Evolutionary conservation across 495 filamentous ascomycete genomes (phyloP), one percentile per base, ranked within the genome.

Genomic region (Extremus antarcticus): DNA sequence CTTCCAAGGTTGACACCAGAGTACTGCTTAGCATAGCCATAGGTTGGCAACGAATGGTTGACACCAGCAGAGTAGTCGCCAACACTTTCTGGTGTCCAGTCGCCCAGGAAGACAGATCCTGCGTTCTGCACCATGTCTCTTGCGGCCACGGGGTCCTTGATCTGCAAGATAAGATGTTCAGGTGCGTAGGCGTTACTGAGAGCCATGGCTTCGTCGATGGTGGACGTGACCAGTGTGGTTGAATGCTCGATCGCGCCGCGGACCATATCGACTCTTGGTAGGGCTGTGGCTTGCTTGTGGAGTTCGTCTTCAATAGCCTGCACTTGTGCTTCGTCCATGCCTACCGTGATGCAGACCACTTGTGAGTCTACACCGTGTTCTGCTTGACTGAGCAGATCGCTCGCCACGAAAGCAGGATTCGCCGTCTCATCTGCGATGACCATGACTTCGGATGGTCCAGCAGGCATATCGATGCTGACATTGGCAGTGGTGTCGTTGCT

Each of bases 401-500:
- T 89, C 1, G 91, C 92, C 19, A 98, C 92, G 63, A 98, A 98
- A 0, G 88, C 89, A 2, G 92, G 94, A 65, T 91, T 94, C 25
- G 92, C 84, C 46, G 79, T 73, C 68, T 82, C 80, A 73, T 98
- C 92, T n/a, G 92, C 94, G 35, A 98, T 78, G 39, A 98, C 92
- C 7, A 98, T 81, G 1, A 98, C 91, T 68, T 98, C 92, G 43
- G 89, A 95, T 2, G 92, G 92, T 10, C 92, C 92, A 39, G 92
- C 92, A 11, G 92, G 92, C 92, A 98, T 98, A 66, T 98, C 92
- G 65, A 98, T 98, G 70, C 86, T 84, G 16, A 98, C 92, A 29
- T 86, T 83, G 0, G 92, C 92, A 50, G 85, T 90, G 32, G 92
- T 96, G 65, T 97, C 94, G 69, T 97, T 98, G 66, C 83, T 83